Percentiles rank a stretch among this genome's conserved stretches.
These are phyloP conservation scores for Aaosphaeria pasadenensis DNA, from an alignment of 2,329 filamentous ascomycete genomes.

Conservation along the genomic window DNA sequence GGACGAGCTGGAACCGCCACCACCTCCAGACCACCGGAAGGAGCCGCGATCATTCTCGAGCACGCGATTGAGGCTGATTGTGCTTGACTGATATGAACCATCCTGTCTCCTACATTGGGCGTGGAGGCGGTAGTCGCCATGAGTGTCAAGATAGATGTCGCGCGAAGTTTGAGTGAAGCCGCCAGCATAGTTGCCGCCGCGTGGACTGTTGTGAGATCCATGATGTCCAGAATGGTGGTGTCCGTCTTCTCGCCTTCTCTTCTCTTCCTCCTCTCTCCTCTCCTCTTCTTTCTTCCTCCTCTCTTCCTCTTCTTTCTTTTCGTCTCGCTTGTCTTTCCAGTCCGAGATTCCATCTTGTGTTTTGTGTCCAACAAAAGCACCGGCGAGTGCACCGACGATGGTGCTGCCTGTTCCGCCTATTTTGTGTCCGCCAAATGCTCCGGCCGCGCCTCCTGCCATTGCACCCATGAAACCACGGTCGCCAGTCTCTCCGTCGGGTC, in stretches of 20 bases:
- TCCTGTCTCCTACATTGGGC: constrained; percentile 21
- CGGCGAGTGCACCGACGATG: constrained; percentile 20
- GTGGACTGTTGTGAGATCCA: constrained; percentile 5
- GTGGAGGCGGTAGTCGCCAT: constrained; percentile 24
- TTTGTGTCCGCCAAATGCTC: constrained; percentile 23
- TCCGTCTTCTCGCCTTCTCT: constrained; percentile 10
- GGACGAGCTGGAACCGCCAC: constrained; percentile 1
- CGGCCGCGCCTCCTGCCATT: constrained; percentile 21
- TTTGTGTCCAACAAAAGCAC: constrained; percentile 23
- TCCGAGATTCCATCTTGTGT: constrained; percentile 18
- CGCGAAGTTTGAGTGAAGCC: constrained; percentile 21
- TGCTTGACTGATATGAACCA: constrained; percentile 20
- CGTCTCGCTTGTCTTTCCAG: constrained; percentile 24
- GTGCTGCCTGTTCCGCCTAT: constrained; percentile 19
- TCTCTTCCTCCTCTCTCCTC: background rate
- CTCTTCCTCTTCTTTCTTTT: constrained; percentile 24
- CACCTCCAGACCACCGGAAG: constrained; percentile 19
- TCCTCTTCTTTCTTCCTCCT: constrained; percentile 10
- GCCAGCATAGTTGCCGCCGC: constrained; percentile 16
- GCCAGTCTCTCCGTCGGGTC: constrained; percentile 1
- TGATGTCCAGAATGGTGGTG: constrained; percentile 3
- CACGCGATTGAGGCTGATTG: constrained; percentile 17
- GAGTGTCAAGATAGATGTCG: constrained; percentile 22
- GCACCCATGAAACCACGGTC: constrained; percentile 25
- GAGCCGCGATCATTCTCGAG: constrained; percentile 21